Conservation (phyloP, 139 green algal species). For the Haematococcus sp. region DNA sequence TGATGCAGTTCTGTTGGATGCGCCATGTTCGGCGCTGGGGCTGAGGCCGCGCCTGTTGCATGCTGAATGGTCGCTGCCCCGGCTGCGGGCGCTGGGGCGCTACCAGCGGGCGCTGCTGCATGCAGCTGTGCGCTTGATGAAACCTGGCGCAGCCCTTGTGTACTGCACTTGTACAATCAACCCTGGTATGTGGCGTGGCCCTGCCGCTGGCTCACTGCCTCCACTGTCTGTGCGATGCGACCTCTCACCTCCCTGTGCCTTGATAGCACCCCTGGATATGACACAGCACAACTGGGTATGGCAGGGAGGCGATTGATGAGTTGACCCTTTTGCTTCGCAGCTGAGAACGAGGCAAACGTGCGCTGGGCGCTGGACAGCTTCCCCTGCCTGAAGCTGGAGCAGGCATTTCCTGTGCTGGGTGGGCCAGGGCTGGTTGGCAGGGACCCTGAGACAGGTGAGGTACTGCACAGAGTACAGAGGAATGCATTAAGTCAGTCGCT, state of each 20-base stretch:
- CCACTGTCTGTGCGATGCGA: no score
- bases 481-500: background rate
- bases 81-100: background rate
- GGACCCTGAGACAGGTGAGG: slow-evolving; percentile 12
- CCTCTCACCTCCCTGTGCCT: no score
- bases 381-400: slow-evolving; percentile 30
- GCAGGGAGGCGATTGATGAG: no score
- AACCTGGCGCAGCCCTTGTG: slow-evolving; percentile 77
- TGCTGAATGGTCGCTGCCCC: background rate
- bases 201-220: no score
- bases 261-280: no score
- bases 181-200: slow-evolving; percentile 43
- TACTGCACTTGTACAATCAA: slow-evolving; percentile 92
- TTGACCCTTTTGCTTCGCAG: no score
- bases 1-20: slow-evolving; percentile 82
- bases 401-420: slow-evolving; percentile 7
- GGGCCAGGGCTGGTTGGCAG: slow-evolving; percentile 13
- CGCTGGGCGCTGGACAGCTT: slow-evolving; percentile 70
- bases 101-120: slow-evolving; percentile 80
- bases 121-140: slow-evolving; percentile 69
- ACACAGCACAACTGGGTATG: no score
- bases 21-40: slow-evolving; percentile 81
- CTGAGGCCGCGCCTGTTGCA: slow-evolving; percentile 65
- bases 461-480: no score
- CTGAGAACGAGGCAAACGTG: slow-evolving; percentile 91